Percentiles rank a stretch among this genome's conserved stretches.
Evolutionary conservation across 202 grass and related monocot species (phyloP).

Genomic region (Setaria viridis): DNA sequence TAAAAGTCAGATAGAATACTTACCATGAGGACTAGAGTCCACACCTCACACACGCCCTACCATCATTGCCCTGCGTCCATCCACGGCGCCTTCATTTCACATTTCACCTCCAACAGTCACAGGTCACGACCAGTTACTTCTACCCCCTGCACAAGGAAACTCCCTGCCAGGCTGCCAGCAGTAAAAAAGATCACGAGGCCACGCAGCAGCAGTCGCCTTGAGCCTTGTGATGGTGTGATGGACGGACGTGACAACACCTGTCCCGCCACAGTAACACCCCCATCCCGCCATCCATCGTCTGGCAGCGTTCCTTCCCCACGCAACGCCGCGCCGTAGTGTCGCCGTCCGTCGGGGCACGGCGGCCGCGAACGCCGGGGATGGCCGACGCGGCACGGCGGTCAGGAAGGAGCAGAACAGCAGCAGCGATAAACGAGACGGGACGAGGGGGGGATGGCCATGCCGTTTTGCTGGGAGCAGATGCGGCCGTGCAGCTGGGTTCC

Average conservation of each 20-base stretch:
- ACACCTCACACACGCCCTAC: no score
- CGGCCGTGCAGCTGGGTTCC: background rate
- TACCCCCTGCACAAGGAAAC: no score
- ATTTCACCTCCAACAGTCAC: no score
- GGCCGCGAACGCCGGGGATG: background rate
- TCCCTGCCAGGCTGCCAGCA: background rate
- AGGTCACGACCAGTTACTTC: no score
- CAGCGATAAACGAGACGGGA: background rate
- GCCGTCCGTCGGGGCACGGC: background rate
- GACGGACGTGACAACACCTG: slow-evolving; percentile 2
- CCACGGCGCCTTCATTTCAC: no score
- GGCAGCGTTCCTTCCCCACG: slow-evolving; percentile 13
- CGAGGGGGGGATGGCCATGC: background rate
- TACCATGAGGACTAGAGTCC: no score
- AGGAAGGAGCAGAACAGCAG: no score
- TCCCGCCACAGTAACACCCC: background rate
- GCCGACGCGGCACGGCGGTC: background rate
- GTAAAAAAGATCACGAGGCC: background rate
- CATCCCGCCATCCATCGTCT: background rate
- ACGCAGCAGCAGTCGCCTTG: no score
- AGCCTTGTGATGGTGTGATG: background rate
- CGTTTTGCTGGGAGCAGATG: slow-evolving; percentile 11
- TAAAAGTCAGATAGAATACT: no score
- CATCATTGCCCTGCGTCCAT: no score
- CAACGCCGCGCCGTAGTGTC: background rate